Conservation (phyloP, 2,329 filamentous ascomycete genomes). For the Fusarium nanum region DNA sequence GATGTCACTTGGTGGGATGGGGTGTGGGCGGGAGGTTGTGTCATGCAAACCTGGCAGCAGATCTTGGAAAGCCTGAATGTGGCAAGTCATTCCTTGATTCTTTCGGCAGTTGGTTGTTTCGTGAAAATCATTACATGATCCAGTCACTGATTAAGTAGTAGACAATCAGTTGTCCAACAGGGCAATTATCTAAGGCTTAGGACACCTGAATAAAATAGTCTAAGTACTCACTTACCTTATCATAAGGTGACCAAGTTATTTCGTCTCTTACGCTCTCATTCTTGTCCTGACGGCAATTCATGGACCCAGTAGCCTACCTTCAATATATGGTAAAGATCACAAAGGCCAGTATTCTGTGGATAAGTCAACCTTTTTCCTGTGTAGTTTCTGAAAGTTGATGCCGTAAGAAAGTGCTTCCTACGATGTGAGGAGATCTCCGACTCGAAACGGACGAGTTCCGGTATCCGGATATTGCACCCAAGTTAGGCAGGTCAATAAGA, state of each 20-base stretch:
- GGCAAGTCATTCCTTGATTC: constrained; percentile 10
- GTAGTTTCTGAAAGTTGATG: neutral
- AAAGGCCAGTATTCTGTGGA: neutral
- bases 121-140: neutral
- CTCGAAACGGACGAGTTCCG: neutral
- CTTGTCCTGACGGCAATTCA: too few relatives aligned
- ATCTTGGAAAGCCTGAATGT: neutral
- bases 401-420: neutral
- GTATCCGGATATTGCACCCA: neutral
- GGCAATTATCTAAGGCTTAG: too few relatives aligned
- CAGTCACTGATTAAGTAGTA: neutral
- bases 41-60: constrained; percentile 13
- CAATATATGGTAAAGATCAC: too few relatives aligned
- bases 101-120: neutral
- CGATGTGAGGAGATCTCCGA: neutral
- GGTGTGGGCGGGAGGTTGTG: neutral
- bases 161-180: too few relatives aligned
- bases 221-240: too few relatives aligned
- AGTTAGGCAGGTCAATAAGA: neutral
- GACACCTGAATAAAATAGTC: too few relatives aligned
- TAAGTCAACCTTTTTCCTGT: neutral
- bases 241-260: too few relatives aligned
- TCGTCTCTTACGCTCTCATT: too few relatives aligned
- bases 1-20: neutral
- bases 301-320: too few relatives aligned